Base-by-base conservation (phyloP, 352 stramenopile species). In the Phytophthora macrochlamydospora region DNA sequence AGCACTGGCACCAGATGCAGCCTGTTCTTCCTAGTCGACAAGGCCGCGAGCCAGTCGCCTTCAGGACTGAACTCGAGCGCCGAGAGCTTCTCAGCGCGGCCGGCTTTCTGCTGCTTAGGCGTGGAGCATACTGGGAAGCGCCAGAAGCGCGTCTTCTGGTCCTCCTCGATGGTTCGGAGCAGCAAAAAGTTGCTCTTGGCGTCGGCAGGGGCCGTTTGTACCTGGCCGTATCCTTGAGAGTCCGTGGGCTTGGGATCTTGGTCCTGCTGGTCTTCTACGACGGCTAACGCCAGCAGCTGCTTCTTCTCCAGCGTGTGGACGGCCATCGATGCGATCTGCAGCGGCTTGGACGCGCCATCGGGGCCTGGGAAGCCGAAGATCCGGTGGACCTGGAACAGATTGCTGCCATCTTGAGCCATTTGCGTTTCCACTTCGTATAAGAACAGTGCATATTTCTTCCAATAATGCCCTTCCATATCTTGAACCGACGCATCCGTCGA, bases 11-110 rank as follows among this genome's bases (percentile, higher is more conserved):
- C 61, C 31, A 96, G 65, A 37, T 94, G 85, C 48, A 96, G 58
- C 1, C 86, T 82, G 67, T 91, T 93, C 75, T 91, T 92, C 38
- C 83, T 77, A 24, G 69, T 81, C 6, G 83, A 94, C 24, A 94
- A 66, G 7, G 78, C 85, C 13, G 83, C 88, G 51, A 96, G 77
- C 88, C 88, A 96, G 71, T 94, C 86, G n/a, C 86, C 88, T 57
- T 96, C 88, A 30, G 88, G 88, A 35, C 76, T 85, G 68, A 96
- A 96, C 43, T 88, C 79, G 18, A 96, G 75, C 51, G 83, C 78
- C 12, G 78, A 76, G 44, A 96, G 62, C 46, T 79, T 66, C 69
- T 94, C 86, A 12, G 73, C 61, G 43, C 68, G 70, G 29, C 78
- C 76, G 9, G 61, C 55, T 59, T 72, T 60, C 64, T 89, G 75